Percentiles rank a stretch among this genome's conserved stretches.
phyloP scores from a whole-genome alignment of 495 filamentous ascomycete genomes.

The Alectoria sarmentosa region DNA sequence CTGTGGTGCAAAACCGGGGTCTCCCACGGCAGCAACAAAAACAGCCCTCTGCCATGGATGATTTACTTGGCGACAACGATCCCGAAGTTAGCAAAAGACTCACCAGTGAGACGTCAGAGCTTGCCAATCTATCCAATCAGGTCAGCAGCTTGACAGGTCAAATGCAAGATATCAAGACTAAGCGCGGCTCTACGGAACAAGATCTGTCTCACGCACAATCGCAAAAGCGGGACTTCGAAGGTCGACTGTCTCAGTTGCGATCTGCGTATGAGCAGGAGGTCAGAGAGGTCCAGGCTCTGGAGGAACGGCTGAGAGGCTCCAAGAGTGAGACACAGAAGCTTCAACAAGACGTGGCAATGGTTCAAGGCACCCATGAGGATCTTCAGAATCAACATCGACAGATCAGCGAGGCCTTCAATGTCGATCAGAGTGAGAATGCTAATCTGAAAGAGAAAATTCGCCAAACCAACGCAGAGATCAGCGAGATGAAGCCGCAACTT shows the following conservation, averaged over 20 bases:
- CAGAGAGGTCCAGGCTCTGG: conserved; percentile 71
- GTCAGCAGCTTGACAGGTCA: conserved; percentile 83
- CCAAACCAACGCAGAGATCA: conserved; percentile 69
- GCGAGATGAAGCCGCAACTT: conserved; percentile 74
- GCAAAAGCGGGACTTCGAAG: conserved; percentile 89
- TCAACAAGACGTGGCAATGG: conserved; percentile 68
- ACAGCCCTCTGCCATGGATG: conserved; percentile 59
- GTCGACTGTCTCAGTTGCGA: conserved; percentile 74
- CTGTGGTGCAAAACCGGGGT: conserved; percentile 28
- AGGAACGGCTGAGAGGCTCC: conserved; percentile 69
- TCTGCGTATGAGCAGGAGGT: conserved; percentile 89
- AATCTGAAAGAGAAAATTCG: conserved; percentile 82
- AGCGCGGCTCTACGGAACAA: conserved; percentile 68
- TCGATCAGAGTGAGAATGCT: conserved; percentile 83
- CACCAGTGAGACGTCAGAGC: conserved; percentile 79
- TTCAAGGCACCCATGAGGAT: conserved; percentile 78
- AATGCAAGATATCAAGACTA: conserved; percentile 83
- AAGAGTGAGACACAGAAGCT: conserved; percentile 76
- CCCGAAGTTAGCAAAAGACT: conserved; percentile 83
- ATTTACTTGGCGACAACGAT: conserved; percentile 90
- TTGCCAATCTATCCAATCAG: conserved; percentile 96
- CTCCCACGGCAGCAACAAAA: conserved; percentile 39
- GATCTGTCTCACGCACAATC: conserved; percentile 67
- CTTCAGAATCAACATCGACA: conserved; percentile 79
- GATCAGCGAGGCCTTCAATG: conserved; percentile 61